Conservation (phyloP, 2,329 filamentous ascomycete genomes). For the Parafenestella ontariensis region DNA sequence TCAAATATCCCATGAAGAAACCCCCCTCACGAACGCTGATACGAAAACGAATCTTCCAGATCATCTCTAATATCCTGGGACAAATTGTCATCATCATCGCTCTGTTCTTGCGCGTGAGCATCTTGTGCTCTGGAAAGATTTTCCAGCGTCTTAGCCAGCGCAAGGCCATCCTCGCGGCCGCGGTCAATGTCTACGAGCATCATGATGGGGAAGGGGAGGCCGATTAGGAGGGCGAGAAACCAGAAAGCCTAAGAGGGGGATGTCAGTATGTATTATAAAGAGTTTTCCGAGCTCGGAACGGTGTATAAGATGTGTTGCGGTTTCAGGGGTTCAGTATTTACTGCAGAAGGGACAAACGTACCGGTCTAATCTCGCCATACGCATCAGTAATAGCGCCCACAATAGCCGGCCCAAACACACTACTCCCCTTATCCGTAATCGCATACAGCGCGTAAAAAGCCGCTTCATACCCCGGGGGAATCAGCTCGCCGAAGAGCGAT, state of each 20-base stretch:
- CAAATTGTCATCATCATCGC: conserved; percentile 14
- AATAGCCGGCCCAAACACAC: conserved; percentile 91
- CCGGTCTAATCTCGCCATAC: conserved; percentile 57
- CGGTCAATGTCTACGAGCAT: conserved; percentile 81
- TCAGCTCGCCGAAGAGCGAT: conserved; percentile 89
- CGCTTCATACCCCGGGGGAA: conserved; percentile 91
- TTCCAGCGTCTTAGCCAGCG: conserved; percentile 49
- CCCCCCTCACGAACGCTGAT: conserved; percentile 21
- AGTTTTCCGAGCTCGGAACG: no score
- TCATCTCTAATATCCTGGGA: conserved; percentile 20
- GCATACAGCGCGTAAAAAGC: conserved; percentile 97
- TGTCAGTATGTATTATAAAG: no score
- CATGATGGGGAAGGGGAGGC: conserved; percentile 83
- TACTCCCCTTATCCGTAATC: conserved; percentile 96
- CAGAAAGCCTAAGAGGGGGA: conserved; percentile 70
- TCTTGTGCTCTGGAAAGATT: conserved; percentile 23
- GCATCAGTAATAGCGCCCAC: conserved; percentile 90
- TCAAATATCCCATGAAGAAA: no score
- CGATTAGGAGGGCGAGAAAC: conserved; percentile 87
- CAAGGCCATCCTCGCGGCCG: conserved; percentile 52
- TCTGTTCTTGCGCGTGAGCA: conserved; percentile 10
- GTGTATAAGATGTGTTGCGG: no score
- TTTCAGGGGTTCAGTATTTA: no score
- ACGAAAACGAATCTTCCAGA: conserved; percentile 22
- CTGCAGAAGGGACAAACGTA: conserved; percentile 28